These are phyloP conservation scores for Magnaporthiopsis rhizophila DNA, from an alignment of 2,329 filamentous ascomycete genomes.

Conservation along the genomic window DNA sequence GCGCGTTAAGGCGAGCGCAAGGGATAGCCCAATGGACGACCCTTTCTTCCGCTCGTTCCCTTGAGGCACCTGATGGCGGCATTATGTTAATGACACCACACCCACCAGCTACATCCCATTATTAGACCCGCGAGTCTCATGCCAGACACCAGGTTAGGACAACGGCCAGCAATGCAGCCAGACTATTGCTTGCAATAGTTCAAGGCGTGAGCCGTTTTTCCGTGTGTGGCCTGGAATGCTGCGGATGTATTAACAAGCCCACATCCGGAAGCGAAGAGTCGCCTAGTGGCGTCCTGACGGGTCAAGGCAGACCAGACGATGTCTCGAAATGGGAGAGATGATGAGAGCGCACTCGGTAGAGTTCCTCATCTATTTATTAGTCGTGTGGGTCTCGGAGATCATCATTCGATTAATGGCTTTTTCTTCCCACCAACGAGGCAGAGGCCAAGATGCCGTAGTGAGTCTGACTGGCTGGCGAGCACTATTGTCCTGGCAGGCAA, in stretches of 20 bases:
- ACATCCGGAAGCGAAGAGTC: background rate
- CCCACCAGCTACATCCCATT: background rate
- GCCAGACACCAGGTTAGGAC: background rate
- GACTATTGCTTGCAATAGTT: background rate
- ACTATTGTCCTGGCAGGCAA: conserved; percentile 81
- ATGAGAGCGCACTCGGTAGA: background rate
- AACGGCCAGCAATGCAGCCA: background rate
- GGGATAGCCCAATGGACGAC: background rate
- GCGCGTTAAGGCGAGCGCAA: background rate
- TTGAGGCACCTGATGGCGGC: background rate
- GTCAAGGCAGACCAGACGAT: background rate
- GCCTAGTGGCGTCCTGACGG: background rate
- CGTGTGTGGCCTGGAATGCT: background rate
- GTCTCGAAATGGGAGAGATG: background rate
- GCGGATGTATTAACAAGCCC: background rate
- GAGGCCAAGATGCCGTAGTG: conserved; percentile 52
- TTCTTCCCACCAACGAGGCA: conserved; percentile 56
- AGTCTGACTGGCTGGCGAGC: conserved; percentile 63
- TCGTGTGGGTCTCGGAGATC: background rate
- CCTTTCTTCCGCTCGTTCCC: background rate
- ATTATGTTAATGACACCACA: background rate
- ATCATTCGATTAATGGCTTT: conserved; percentile 56
- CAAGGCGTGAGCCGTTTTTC: background rate
- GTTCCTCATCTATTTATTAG: background rate
- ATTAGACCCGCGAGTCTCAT: background rate